Evolutionary conservation across 495 filamentous ascomycete genomes (phyloP), one percentile per base, ranked within the genome.

Genomic region (Sphaerosporella brunnea): DNA sequence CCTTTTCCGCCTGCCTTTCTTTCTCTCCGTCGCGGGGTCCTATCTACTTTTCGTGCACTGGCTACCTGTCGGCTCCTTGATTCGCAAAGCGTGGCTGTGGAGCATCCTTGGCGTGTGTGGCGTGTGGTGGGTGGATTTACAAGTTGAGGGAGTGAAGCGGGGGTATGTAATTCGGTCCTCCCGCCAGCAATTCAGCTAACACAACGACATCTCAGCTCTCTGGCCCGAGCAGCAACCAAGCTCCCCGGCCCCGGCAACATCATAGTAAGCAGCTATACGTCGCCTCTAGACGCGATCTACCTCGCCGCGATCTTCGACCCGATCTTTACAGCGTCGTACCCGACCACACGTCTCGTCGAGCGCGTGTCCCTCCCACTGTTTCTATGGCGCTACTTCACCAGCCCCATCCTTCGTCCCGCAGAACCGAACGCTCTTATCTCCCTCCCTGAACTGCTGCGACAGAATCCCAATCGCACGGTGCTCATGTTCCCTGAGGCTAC

Each of bases 61-160:
- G 74, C 72, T 95, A 1, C 87, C 85, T 0, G 74, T 93, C n/a
- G 84, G 83, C 0, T 75, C 75, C 8, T 61, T 84, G 28, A 64
- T 70, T 10, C 82, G 84, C 59, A 96, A 94, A 63, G 77, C 84
- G 13, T 70, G 79, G 32, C 61, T 96, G 23, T 96, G 92, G 88
- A 69, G 75, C 38, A 73, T 96, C 36, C 70, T 99, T 15, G 78
- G 75, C 24, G 78, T 86, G 19, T 82, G 85, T 0, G 87, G 87
- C 16, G 78, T 95, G 30, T 96, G 90, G 88, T 96, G 88, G 87
- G 80, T 94, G 41, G 90, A 96, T 64, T 69, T 99, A 0, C 87
- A 95, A 56, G 79, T 99, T 35, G 90, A 96, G 60, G 85, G 87
- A 24, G 90, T 99, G 28, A 80, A 79, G 64, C 85, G 84, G 68